These are phyloP conservation scores for Lumnitzera littorea DNA, from an alignment of 345 rosid species.

Conservation along the genomic window DNA sequence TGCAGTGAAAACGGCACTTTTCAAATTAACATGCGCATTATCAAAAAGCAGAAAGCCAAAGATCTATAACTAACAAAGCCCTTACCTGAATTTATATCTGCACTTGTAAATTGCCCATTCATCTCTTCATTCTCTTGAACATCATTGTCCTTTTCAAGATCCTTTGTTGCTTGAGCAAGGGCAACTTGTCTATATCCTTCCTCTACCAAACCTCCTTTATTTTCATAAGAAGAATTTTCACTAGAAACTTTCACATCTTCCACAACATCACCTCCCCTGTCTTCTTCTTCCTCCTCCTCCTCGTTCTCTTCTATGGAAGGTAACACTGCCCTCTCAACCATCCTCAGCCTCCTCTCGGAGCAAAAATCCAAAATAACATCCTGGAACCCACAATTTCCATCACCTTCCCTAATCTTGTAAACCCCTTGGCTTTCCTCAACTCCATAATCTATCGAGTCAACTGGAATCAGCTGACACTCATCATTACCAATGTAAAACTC, in stretches of 20 bases:
- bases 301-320: constrained; percentile 14
- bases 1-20: constrained; percentile 11
- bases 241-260: constrained; percentile 13
- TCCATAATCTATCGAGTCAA: constrained; percentile 29
- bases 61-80: constrained; percentile 5
- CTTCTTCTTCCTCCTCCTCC: no score
- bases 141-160: constrained; percentile 11
- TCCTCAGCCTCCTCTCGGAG: not conserved
- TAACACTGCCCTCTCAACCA: constrained; percentile 1
- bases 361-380: constrained; percentile 79
- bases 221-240: constrained; percentile 15
- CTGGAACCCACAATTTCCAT: constrained; percentile 31
- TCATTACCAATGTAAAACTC: constrained; percentile 75
- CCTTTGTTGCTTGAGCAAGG: constrained; percentile 16
- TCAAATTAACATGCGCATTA: not conserved
- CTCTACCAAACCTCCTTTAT: constrained; percentile 1
- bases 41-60: not conserved
- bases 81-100: constrained; percentile 35
- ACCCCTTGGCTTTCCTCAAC: constrained; percentile 6
- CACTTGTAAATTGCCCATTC: constrained; percentile 14
- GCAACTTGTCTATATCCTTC: constrained; percentile 22
- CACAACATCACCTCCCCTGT: constrained; percentile 11
- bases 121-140: constrained; percentile 14
- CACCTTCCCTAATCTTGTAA: constrained; percentile 35
- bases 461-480: constrained; percentile 77